Evolutionary conservation across 2,329 filamentous ascomycete species (phyloP).

Genomic region (Lachnellula subtilissima): DNA sequence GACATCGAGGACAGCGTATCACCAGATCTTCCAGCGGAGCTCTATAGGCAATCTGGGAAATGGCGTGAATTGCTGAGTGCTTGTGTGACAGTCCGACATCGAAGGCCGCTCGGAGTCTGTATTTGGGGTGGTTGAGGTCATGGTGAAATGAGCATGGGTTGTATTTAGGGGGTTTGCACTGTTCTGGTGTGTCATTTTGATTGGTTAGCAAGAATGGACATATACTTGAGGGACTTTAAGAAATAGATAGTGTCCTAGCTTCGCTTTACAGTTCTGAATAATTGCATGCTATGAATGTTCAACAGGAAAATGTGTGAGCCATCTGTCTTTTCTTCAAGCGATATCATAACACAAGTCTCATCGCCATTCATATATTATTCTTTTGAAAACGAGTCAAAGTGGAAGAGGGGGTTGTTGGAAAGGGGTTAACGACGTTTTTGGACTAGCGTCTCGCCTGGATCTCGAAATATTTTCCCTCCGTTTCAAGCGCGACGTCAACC

Average conservation of each 20-base stretch:
- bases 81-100: neutral
- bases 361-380: neutral
- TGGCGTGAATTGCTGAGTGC: neutral
- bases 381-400: neutral
- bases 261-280: no score
- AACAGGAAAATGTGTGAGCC: no score
- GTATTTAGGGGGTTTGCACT: no score
- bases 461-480: neutral
- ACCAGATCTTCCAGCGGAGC: neutral
- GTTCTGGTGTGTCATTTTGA: no score
- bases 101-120: neutral
- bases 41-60: neutral
- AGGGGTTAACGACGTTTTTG: neutral
- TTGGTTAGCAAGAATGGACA: no score
- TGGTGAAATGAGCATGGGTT: no score
- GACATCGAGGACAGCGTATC: neutral
- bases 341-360: no score
- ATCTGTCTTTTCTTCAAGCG: no score
- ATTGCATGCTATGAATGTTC: no score
- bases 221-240: no score
- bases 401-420: neutral
- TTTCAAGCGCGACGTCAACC: neutral
- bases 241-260: no score
- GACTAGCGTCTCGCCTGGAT: neutral
- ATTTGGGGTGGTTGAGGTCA: no score